phyloP scores from a whole-genome alignment of 768 basidiomycete species.

The Austroboletus eburneus region DNA sequence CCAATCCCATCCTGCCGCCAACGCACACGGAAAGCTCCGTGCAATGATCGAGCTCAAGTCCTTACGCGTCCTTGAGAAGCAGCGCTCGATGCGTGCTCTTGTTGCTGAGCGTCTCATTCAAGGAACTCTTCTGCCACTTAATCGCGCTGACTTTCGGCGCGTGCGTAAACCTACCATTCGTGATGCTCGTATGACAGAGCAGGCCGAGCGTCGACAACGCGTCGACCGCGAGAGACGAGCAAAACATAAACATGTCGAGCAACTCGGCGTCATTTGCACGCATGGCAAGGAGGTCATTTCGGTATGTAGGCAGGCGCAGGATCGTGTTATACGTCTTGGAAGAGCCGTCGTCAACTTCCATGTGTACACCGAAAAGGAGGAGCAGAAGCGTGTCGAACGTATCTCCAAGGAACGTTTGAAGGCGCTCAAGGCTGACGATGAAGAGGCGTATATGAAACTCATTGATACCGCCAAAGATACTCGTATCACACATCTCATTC shows the following conservation, averaged over 20 bases:
- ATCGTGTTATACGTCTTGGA: conserved; percentile 59
- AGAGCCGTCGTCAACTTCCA: conserved; percentile 83
- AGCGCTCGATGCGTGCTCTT: conserved; percentile 79
- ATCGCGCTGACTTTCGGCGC: conserved; percentile 88
- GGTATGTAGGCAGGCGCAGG: conserved; percentile 63
- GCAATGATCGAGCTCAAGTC: conserved; percentile 93
- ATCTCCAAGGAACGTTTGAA: conserved; percentile 97
- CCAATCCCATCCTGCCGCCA: conserved; percentile 48
- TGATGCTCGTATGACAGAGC: conserved; percentile 87
- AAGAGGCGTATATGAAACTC: conserved; percentile 99
- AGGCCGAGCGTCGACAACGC: conserved; percentile 86
- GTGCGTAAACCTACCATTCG: conserved; percentile 81
- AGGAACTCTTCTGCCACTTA: conserved; percentile 83
- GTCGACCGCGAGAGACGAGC: conserved; percentile 89
- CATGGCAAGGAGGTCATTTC: conserved; percentile 76
- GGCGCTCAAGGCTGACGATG: conserved; percentile 96
- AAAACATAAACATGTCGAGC: conserved; percentile 95
- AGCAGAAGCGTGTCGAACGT: conserved; percentile 94
- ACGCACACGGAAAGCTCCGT: conserved; percentile 76
- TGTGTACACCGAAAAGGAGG: conserved; percentile 90
- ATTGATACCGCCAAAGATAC: conserved; percentile 99
- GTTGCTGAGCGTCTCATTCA: conserved; percentile 86
- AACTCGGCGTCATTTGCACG: conserved; percentile 78
- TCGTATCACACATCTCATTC: conserved; percentile 91
- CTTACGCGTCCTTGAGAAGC: conserved; percentile 85